Percentiles rank a stretch among this genome's conserved stretches.
Conservation (phyloP, 371 early-diverging fungal genomes). For the Mucor sp. region DNA sequence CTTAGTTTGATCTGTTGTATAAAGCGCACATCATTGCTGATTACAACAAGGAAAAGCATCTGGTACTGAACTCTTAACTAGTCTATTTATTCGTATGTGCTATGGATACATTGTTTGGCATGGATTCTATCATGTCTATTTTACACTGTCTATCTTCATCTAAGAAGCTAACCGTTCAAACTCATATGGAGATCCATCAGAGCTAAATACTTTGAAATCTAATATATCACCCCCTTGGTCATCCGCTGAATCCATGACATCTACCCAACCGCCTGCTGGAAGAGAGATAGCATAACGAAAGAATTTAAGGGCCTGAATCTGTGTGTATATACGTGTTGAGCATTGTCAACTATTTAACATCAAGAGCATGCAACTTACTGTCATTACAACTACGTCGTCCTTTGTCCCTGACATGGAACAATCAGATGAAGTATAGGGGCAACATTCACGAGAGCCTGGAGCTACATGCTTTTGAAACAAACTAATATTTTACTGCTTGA, state of each 20-base stretch:
- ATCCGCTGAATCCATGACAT: background rate
- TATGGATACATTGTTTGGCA: background rate
- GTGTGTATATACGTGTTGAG: background rate
- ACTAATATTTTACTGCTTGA: background rate
- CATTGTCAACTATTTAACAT: background rate
- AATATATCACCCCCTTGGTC: background rate
- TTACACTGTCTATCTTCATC: background rate
- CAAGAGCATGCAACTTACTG: background rate
- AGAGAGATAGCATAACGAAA: background rate
- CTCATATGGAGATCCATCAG: background rate
- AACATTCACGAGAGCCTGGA: background rate
- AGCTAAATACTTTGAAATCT: background rate
- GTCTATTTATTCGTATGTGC: too few relatives aligned
- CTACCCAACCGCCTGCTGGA: background rate
- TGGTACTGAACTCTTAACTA: too few relatives aligned
- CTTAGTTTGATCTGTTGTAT: background rate
- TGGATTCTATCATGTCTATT: too few relatives aligned
- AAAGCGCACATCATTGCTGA: too few relatives aligned
- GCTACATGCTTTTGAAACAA: background rate
- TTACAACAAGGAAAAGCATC: too few relatives aligned
- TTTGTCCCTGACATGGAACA: background rate
- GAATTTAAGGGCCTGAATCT: background rate
- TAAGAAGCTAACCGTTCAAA: background rate
- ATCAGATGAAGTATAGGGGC: background rate
- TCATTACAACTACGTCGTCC: background rate